Conservation (phyloP, 2,329 filamentous ascomycete genomes). For the Elsinoe australis region DNA sequence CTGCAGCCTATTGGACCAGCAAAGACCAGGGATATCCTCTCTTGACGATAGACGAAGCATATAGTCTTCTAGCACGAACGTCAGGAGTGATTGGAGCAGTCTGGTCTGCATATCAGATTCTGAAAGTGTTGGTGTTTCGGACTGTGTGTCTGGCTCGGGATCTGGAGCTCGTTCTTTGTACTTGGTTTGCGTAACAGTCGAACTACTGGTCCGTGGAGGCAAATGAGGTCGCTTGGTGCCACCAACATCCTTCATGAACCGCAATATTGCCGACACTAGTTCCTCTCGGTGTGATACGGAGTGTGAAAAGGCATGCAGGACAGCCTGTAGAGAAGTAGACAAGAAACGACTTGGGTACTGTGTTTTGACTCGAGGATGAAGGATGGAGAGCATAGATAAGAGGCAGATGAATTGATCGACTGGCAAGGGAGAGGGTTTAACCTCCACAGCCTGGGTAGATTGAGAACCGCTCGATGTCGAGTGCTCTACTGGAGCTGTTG, state of each 20-base stretch:
- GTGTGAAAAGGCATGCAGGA: constrained; percentile 58
- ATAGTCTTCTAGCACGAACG: constrained; percentile 67
- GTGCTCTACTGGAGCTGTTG: constrained; percentile 21
- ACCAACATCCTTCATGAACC: constrained; percentile 62
- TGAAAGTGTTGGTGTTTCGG: constrained; percentile 37
- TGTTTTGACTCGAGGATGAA: constrained; percentile 68
- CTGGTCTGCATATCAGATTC: constrained; percentile 57
- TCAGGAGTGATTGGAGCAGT: constrained; percentile 68
- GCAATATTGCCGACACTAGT: constrained; percentile 61
- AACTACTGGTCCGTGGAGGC: constrained; percentile 50
- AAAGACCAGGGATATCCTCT: constrained; percentile 40
- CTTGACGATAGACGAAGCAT: constrained; percentile 45
- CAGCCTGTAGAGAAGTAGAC: constrained; percentile 65
- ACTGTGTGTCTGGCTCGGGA: constrained; percentile 45
- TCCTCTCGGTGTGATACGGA: constrained; percentile 50
- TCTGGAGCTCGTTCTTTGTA: constrained; percentile 42
- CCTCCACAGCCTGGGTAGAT: constrained; percentile 28
- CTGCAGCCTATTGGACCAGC: constrained; percentile 51
- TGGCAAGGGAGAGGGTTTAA: constrained; percentile 33
- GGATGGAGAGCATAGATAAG: constrained; percentile 61
- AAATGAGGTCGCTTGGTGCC: constrained; percentile 59
- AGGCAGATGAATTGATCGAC: constrained; percentile 58
- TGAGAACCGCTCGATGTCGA: constrained; percentile 17
- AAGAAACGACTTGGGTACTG: constrained; percentile 72
- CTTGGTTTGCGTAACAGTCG: constrained; percentile 11